Evolutionary conservation across 2,329 filamentous ascomycete genomes (phyloP), one percentile per base, ranked within the genome.

Genomic region (Aspergillus intermedius): DNA sequence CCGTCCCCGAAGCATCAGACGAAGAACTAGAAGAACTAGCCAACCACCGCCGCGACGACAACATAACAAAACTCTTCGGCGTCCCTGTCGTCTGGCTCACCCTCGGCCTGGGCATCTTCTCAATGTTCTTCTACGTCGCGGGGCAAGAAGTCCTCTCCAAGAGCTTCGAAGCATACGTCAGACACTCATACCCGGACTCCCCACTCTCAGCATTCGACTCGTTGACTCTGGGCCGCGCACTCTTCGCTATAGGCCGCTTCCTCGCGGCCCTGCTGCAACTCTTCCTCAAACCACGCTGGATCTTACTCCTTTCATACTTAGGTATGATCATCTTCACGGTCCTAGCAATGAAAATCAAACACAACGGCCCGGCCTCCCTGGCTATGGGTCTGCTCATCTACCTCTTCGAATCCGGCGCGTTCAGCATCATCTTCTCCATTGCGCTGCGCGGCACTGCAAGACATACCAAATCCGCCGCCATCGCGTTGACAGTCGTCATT

Each of bases 1-100:
- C 80, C 2, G 69, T 84, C 1, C 81, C 81, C 0, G 81, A 84
- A 65, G 81, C 80, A 2, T 78, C 79, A 1, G 80, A 83, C 55
- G 73, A 75, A 13, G 80, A 84, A 53, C 67, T 84, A 3, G 77
- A 81, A 51, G 74, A 77, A 44, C 67, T 78, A 3, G 75, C 76
- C 21, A 74, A 77, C 51, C 74, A 76, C 3, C 70, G 77, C 15
- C 68, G 76, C 47, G 71, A 72, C 19, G 75, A 74, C 25, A 76
- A 80, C 52, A 67, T 68, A 47, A 65, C 71, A n/a, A 71, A 64
- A 42, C 58, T 77, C 6, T 60, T 66, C 9, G 69, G 71, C 0
- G 51, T 80, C 41, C 73, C 72, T 5, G 68, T 82, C 8, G 72
- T 82, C 40, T 82, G 77, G 74, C 62, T 81, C 46, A 80, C 79